A percentile compares a stretch with the other conserved stretches of the same genome.
Evolutionary conservation across 441 rosid species (phyloP).

Genomic region (Pelargonium australe): DNA sequence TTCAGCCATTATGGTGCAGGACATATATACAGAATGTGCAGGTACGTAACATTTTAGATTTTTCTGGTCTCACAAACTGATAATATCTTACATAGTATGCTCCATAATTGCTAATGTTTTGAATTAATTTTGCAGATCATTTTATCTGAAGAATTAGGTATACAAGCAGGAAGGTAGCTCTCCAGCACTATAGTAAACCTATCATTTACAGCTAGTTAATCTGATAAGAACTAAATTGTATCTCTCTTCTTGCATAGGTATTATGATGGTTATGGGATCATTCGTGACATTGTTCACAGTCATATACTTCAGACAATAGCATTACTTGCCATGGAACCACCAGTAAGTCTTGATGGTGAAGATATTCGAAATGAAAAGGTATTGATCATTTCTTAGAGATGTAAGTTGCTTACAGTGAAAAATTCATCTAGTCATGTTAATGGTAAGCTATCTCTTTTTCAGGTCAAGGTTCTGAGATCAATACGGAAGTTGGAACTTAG

Average conservation of each 20-base stretch:
- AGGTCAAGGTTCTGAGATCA: slow-evolving; percentile 75
- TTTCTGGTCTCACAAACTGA: background rate
- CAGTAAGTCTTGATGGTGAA: slow-evolving; percentile 72
- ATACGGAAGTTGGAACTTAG: slow-evolving; percentile 45
- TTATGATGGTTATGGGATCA: slow-evolving; percentile 79
- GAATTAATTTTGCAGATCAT: slow-evolving; percentile 40
- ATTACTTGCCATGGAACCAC: slow-evolving; percentile 85
- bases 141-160: slow-evolving; percentile 51
- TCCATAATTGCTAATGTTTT: slow-evolving; percentile 16
- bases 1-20: slow-evolving; percentile 79
- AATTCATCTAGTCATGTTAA: slow-evolving; percentile 3
- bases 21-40: slow-evolving; percentile 62
- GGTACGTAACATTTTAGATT: slow-evolving; percentile 28
- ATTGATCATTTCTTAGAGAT: slow-evolving; percentile 8
- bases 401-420: background rate
- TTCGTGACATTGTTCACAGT: slow-evolving; percentile 68
- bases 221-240: slow-evolving; percentile 12
- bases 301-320: slow-evolving; percentile 76
- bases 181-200: slow-evolving; percentile 5
- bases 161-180: slow-evolving; percentile 43
- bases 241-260: slow-evolving; percentile 33
- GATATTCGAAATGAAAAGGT: slow-evolving; percentile 85
- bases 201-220: slow-evolving; percentile 11
- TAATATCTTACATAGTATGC: background rate
- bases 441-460: slow-evolving; percentile 24